Percentiles rank a stretch among this genome's conserved stretches.
Conservation (phyloP, 495 filamentous ascomycete genomes). For the Bathelium albidoporum region DNA sequence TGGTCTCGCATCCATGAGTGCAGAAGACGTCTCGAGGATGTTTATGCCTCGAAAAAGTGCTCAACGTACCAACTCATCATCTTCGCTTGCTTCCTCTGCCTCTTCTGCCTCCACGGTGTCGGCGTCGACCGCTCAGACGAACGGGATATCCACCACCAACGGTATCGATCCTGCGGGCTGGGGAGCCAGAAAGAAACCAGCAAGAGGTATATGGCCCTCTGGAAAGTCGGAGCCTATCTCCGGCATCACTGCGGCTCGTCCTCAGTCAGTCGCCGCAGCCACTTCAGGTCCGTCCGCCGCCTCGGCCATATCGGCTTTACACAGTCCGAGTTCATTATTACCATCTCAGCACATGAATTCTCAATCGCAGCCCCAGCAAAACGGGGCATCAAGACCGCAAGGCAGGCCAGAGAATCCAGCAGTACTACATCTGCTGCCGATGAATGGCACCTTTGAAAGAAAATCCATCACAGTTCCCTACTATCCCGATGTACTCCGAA, state of each 20-base stretch:
- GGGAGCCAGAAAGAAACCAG: conserved; percentile 53
- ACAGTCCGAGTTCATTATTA: conserved; percentile 62
- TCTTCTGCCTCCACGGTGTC: conserved; percentile 34
- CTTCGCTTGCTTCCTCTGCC: conserved; percentile 45
- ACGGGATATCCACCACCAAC: conserved; percentile 38
- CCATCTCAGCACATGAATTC: conserved; percentile 57
- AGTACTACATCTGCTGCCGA: conserved; percentile 68
- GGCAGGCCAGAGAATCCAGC: conserved; percentile 52
- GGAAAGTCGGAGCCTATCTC: conserved; percentile 58
- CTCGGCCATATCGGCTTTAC: conserved; percentile 60
- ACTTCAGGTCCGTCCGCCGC: conserved; percentile 54
- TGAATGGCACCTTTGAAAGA: conserved; percentile 92
- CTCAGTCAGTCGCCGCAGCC: conserved; percentile 53
- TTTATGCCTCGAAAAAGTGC: conserved; percentile 76
- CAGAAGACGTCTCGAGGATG: conserved; percentile 80
- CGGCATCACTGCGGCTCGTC: conserved; percentile 49
- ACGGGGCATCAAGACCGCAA: conserved; percentile 51
- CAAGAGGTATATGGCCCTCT: conserved; percentile 61
- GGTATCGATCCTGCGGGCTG: conserved; percentile 37
- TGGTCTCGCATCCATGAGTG: conserved; percentile 66
- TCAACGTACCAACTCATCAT: conserved; percentile 79
- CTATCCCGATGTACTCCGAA: conserved; percentile 76
- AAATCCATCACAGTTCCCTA: conserved; percentile 91
- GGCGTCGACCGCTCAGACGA: conserved; percentile 36
- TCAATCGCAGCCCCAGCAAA: conserved; percentile 46